Base-by-base conservation (phyloP, 371 early-diverging fungal genomes). In the Circinella umbellata region DNA sequence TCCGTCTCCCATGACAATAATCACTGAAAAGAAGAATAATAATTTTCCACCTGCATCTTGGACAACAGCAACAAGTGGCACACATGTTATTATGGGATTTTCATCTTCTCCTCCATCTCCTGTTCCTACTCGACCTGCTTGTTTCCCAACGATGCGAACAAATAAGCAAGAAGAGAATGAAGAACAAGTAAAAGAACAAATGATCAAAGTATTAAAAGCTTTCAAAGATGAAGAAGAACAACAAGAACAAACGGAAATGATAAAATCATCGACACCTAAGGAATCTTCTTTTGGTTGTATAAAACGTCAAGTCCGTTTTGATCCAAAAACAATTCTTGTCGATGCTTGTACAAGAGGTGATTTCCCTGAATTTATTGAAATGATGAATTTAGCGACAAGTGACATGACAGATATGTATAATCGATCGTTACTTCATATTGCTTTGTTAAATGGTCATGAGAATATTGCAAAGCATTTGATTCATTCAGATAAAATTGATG, bases 271-370 rank as follows among this genome's bases (percentile, higher is more conserved):
- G 2, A 27, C 27, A 27, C 27, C 2, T 51, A n/a, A n/a, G 15
- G 51, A 14, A 51, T n/a, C 8, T 1, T 5, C 51, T n/a, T 8
- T n/a, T 27, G 7, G 4, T 15, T 51, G 9, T 49, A 42, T 11
- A 42, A 42, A 42, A 42, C 66, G 72, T 20, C 76, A 70, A 35
- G 83, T 83, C 11, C 80, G 76, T 15, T 84, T 84, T 64, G 71
- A 73, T 70, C 73, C 79, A 36, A 69, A 75, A 49, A 69, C 70
- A 18, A 69, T 81, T 9, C 46, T 84, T n/a, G 69, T 80, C 39
- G 82, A 84, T 64, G 76, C 76, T 5, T 83, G 84, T 74, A 67
- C 75, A 27, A 73, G 78, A 14, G 84, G 84, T 15, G 81, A 83
- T 55, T 20, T 72, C 17, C 34, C 71, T 1, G 80, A 80, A 66